These are phyloP conservation scores for Dioszegia crocea DNA, from an alignment of 768 basidiomycete genomes.

Conservation along the genomic window DNA sequence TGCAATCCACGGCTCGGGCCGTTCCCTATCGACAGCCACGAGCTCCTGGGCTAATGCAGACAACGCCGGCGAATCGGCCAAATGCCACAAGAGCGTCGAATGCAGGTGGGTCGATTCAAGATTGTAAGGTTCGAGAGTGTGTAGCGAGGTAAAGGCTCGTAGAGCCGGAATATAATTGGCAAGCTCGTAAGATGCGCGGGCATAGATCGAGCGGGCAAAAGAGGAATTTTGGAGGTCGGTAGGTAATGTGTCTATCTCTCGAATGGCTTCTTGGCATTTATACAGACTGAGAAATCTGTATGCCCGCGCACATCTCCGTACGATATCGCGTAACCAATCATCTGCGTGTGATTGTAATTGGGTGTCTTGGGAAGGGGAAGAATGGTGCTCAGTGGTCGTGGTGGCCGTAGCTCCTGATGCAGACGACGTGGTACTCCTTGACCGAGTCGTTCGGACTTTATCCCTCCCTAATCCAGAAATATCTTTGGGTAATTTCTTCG, in stretches of 20 bases:
- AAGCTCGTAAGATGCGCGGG: constrained; percentile 82
- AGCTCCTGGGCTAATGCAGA: constrained; percentile 92
- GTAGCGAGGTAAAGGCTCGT: constrained; percentile 75
- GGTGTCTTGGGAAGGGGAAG: constrained; percentile 19
- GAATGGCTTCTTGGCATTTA: constrained; percentile 68
- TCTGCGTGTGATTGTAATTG: constrained; percentile 61
- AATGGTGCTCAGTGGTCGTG: constrained; percentile 1
- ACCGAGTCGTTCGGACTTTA: constrained; percentile 21
- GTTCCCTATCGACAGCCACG: constrained; percentile 73
- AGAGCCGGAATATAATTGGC: constrained; percentile 84
- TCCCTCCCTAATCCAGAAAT: background rate
- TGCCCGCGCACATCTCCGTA: constrained; percentile 76
- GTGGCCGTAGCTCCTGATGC: constrained; percentile 22
- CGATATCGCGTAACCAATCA: constrained; percentile 72
- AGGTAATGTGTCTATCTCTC: constrained; percentile 72
- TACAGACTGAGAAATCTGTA: constrained; percentile 70
- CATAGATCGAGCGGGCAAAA: constrained; percentile 76
- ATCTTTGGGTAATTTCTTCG: constrained; percentile 5
- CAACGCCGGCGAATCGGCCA: constrained; percentile 74
- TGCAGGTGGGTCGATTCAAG: constrained; percentile 92
- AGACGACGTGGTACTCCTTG: constrained; percentile 30
- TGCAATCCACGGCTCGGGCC: constrained; percentile 90
- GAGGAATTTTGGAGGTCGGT: constrained; percentile 67
- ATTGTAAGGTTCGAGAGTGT: constrained; percentile 82
- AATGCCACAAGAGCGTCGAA: constrained; percentile 93